phyloP scores from a whole-genome alignment of 352 stramenopile species.

The Phytopythium helicoides region DNA sequence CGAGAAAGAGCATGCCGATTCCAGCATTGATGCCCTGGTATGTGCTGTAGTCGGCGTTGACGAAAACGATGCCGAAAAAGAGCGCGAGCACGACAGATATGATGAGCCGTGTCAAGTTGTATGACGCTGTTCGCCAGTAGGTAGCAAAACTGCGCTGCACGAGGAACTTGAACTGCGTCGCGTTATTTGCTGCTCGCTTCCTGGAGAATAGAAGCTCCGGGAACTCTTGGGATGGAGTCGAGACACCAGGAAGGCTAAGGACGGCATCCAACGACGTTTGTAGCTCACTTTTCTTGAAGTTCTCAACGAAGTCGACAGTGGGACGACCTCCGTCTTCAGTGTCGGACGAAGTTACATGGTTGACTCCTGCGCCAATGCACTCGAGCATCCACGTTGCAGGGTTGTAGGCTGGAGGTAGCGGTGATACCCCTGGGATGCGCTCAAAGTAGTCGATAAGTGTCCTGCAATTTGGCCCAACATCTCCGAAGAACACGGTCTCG shows the following conservation, averaged over 20 bases:
- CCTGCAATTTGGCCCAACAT: conserved; percentile 29
- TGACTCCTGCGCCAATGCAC: conserved; percentile 45
- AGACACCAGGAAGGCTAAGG: conserved; percentile 29
- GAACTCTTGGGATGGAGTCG: conserved; percentile 17
- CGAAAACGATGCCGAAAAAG: conserved; percentile 79
- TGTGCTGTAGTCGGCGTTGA: conserved; percentile 40
- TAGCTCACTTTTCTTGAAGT: conserved; percentile 34
- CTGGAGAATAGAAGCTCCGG: conserved; percentile 22
- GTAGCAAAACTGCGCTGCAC: conserved; percentile 29
- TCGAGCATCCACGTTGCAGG: conserved; percentile 89
- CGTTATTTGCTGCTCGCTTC: conserved; percentile 24
- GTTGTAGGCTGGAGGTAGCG: conserved; percentile 27
- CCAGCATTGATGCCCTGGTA: conserved; percentile 46
- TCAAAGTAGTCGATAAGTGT: conserved; percentile 55
- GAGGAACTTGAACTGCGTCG: conserved; percentile 33
- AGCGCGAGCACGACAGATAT: conserved; percentile 69
- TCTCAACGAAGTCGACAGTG: conserved; percentile 29
- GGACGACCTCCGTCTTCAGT: not conserved
- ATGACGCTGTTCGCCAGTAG: conserved; percentile 62
- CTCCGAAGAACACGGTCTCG: conserved; percentile 50
- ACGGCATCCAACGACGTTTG: conserved; percentile 15
- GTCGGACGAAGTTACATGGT: not conserved
- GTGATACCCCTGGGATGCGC: conserved; percentile 25
- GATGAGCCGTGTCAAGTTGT: conserved; percentile 72
- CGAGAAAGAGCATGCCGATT: conserved; percentile 83